These are phyloP conservation scores for Monosporascus sp. DNA, from an alignment of 2,329 filamentous ascomycete genomes.

Conservation along the genomic window DNA sequence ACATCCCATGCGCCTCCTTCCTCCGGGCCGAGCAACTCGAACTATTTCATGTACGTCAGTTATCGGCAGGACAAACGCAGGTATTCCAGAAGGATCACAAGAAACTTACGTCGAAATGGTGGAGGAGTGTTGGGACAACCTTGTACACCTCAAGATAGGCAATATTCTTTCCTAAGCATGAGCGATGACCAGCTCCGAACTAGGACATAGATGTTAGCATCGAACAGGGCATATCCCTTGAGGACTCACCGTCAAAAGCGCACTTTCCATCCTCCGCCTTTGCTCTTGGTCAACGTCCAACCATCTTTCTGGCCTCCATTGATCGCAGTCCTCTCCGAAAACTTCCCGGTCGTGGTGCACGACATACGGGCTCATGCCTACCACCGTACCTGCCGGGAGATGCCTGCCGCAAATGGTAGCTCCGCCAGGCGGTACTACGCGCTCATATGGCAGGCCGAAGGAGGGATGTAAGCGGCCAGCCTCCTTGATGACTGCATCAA, in stretches of 20 bases:
- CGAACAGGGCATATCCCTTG: neutral
- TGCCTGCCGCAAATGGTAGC: conserved; percentile 44
- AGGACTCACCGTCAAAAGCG: conserved; percentile 3
- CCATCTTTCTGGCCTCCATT: conserved; percentile 55
- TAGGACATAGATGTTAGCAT: neutral
- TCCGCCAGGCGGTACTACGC: conserved; percentile 51
- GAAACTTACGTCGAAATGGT: conserved; percentile 2
- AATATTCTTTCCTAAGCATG: conserved; percentile 18
- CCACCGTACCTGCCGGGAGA: conserved; percentile 53
- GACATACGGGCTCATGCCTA: conserved; percentile 58
- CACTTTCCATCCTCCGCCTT: conserved; percentile 3
- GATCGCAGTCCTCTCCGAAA: conserved; percentile 52
- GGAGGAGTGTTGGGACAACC: conserved; percentile 10
- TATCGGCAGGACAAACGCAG: neutral
- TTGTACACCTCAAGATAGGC: conserved; percentile 18
- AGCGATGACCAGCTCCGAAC: conserved; percentile 10
- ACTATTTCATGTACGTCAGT: neutral
- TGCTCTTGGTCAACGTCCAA: conserved; percentile 11
- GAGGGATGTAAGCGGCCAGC: conserved; percentile 59
- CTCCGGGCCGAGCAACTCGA: neutral
- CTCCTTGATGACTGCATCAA: conserved; percentile 62
- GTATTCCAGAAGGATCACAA: neutral
- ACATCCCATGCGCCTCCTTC: neutral
- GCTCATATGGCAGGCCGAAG: conserved; percentile 53
- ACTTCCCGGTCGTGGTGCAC: conserved; percentile 50